Evolutionary conservation across 2,329 filamentous ascomycete species (phyloP), one percentile per base, ranked within the genome.

Genomic region (Lachnellula subtilissima): DNA sequence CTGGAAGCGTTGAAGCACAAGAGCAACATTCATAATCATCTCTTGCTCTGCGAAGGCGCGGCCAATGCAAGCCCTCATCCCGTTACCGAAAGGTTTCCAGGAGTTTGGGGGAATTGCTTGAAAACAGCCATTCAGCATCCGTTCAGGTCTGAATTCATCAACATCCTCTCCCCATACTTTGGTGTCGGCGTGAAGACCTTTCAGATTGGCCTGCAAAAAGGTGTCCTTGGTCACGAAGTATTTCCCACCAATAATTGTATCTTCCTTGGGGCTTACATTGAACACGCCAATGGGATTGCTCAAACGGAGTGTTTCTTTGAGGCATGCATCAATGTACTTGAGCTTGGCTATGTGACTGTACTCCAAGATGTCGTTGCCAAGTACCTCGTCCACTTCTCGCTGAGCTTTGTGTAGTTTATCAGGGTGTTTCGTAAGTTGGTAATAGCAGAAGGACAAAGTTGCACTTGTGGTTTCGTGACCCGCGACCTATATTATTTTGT

Each of bases 31-130:
- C 0, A 89, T 71, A 5, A 86, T 67, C 2, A 80, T 78, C 70
- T 91, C 88, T 66, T 91, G 88, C 84, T 85, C 87, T 1, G 88
- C 86, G 66, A 91, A 91, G 0, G 82, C 78, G 1, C 86, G 75
- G 3, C 88, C 88, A 58, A 91, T 91, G 62, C 88, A 92, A 1
- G 75, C 85, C 52, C 88, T 75, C 60, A 80, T 76, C 1, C 87
- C 88, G 53, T 88, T 87, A 1, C 88, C 88, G 62, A 91, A 91
- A 3, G 88, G 86, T 71, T 88, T 88, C 84, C 83, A 88, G 40
- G 79, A 78, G 54, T 82, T 82, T 19, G 78, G 76, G 32, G 82
- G 84, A 8, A 88, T 75, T 37, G 81, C 80, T 59, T 82, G 79
- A 63, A 89, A 90, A 22, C 80, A 76, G 19, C 85, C 85, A 43